Conservation (phyloP, 495 filamentous ascomycete species). For the Hypoxylon fuscum region DNA sequence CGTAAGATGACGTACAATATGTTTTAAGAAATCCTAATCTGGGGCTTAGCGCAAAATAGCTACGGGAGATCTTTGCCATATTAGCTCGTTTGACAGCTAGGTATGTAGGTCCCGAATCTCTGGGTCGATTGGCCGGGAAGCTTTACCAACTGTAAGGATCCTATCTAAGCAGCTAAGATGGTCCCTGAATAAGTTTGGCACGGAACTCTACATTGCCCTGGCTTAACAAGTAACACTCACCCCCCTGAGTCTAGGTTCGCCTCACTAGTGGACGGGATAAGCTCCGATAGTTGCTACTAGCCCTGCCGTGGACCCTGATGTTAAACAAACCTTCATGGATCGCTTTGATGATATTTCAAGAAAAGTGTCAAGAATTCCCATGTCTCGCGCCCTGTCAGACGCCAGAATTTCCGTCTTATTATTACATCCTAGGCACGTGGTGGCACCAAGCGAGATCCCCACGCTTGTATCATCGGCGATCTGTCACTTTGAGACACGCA, state of each 20-base stretch:
- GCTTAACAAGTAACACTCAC: conserved; percentile 14
- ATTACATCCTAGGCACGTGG: conserved; percentile 1
- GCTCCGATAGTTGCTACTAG: background rate
- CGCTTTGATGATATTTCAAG: conserved; percentile 27
- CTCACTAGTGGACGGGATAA: conserved; percentile 8
- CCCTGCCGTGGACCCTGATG: conserved; percentile 7
- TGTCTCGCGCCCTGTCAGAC: conserved; percentile 29
- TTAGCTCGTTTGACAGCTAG: background rate
- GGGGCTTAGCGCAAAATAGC: conserved; percentile 9
- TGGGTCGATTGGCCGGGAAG: conserved; percentile 20
- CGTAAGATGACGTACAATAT: conserved; percentile 13
- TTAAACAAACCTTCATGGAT: conserved; percentile 1
- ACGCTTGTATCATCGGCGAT: conserved; percentile 8
- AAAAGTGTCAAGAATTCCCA: conserved; percentile 16
- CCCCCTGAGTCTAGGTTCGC: background rate
- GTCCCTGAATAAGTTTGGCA: conserved; percentile 3
- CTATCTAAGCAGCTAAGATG: background rate
- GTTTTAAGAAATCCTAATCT: background rate
- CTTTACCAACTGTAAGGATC: conserved; percentile 27
- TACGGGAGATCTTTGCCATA: conserved; percentile 3
- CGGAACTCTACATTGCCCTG: background rate
- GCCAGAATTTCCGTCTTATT: conserved; percentile 17
- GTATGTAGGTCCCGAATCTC: background rate
- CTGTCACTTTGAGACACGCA: conserved; percentile 4
- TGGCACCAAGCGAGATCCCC: background rate